A percentile compares a stretch with the other conserved stretches of the same genome.
Evolutionary conservation across 805 yeast species (phyloP).

Genomic region (Phaffomyces thermotolerans): DNA sequence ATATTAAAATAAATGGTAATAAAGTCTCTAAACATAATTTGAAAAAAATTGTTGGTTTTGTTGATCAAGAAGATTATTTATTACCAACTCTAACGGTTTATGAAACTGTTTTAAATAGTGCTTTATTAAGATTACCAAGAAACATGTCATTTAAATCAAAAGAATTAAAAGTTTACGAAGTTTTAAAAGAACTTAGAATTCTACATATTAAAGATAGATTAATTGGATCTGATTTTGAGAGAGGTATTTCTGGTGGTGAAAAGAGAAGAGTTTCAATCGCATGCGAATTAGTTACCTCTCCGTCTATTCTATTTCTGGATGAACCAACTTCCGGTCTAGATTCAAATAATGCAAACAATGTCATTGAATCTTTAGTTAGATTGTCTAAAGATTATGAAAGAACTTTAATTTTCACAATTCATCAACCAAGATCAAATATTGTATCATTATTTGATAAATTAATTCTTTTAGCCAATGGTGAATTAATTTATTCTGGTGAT

Average conservation of each 20-base stretch:
- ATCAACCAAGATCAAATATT: conserved; percentile 94
- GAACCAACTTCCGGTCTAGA: conserved; percentile 97
- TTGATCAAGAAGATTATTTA: conserved; percentile 89
- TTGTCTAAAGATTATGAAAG: conserved; percentile 76
- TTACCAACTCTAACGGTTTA: conserved; percentile 92
- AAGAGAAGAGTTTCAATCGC: conserved; percentile 90
- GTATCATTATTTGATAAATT: conserved; percentile 85
- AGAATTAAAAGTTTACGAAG: conserved; percentile 73
- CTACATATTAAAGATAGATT: conserved; percentile 73
- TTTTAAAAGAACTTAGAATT: conserved; percentile 79
- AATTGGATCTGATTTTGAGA: conserved; percentile 80
- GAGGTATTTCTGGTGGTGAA: conserved; percentile 94
- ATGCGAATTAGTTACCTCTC: conserved; percentile 86
- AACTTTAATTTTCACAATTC: conserved; percentile 88
- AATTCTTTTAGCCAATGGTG: conserved; percentile 75
- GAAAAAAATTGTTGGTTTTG: conserved; percentile 78
- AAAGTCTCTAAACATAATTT: conserved; percentile 33
- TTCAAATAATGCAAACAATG: conserved; percentile 88
- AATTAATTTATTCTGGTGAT: conserved; percentile 82
- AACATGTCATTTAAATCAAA: conserved; percentile 69
- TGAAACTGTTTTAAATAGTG: conserved; percentile 91
- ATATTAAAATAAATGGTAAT: conserved; percentile 70
- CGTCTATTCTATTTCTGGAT: conserved; percentile 74
- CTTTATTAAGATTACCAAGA: conserved; percentile 78
- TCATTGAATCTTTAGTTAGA: conserved; percentile 74